Conservation (phyloP, 192 early-diverging fungal species). For the Entomortierella lignicola region DNA sequence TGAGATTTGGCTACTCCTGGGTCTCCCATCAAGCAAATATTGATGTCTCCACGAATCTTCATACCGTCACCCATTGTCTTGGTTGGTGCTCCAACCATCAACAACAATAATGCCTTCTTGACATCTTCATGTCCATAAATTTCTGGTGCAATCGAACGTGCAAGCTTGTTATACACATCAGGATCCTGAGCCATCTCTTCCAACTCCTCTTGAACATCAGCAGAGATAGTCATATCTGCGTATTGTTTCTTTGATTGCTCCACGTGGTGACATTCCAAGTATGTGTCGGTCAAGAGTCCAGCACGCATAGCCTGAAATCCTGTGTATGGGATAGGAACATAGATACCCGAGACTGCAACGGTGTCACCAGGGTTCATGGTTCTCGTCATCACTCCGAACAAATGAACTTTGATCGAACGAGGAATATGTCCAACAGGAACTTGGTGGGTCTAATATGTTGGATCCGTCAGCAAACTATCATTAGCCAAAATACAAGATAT, state of each 20-base stretch:
- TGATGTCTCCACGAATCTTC: slow-evolving; percentile 97
- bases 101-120: slow-evolving; percentile 89
- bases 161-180: slow-evolving; percentile 81
- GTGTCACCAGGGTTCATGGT: slow-evolving; percentile 89
- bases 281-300: slow-evolving; percentile 95
- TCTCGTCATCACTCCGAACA: slow-evolving; percentile 84
- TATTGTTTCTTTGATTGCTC: slow-evolving; percentile 92
- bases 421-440: slow-evolving; percentile 99
- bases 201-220: slow-evolving; percentile 64
- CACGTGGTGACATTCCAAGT: slow-evolving; percentile 90
- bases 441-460: slow-evolving; percentile 83
- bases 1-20: slow-evolving; percentile 99
- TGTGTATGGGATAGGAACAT: slow-evolving; percentile 91
- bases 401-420: slow-evolving; percentile 92
- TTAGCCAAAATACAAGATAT: not conserved
- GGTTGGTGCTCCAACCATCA: slow-evolving; percentile 83
- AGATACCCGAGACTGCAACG: slow-evolving; percentile 85
- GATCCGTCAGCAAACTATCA: not conserved
- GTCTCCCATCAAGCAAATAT: slow-evolving; percentile 98
- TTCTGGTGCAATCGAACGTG: slow-evolving; percentile 86
- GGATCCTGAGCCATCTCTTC: slow-evolving; percentile 71
- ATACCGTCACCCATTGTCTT: slow-evolving; percentile 92
- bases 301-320: slow-evolving; percentile 93
- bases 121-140: slow-evolving; percentile 95
- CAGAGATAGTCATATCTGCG: slow-evolving; percentile 77